Conservation (phyloP, 2,329 filamentous ascomycete genomes). For the Penicillium olsonii region DNA sequence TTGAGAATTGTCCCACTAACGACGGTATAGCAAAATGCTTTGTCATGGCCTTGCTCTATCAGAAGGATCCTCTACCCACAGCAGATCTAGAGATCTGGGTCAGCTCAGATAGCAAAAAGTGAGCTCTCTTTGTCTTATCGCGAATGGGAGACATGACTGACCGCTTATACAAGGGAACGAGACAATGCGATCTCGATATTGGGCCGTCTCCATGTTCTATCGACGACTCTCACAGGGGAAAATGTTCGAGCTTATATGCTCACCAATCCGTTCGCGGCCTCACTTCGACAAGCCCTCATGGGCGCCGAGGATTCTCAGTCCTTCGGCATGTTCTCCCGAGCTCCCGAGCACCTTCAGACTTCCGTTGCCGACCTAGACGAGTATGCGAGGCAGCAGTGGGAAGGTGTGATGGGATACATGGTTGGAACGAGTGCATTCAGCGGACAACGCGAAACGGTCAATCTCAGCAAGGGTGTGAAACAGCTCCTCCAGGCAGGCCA, state of each 20-base stretch:
- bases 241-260: constrained; percentile 72
- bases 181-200: constrained; percentile 82
- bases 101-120: constrained; percentile 64
- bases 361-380: constrained; percentile 75
- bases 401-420: constrained; percentile 93
- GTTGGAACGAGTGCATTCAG: constrained; percentile 61
- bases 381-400: constrained; percentile 88
- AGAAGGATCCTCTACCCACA: constrained; percentile 76
- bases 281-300: constrained; percentile 81
- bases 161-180: constrained; percentile 60
- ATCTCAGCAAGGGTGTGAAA: constrained; percentile 76
- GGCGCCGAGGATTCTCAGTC: constrained; percentile 83
- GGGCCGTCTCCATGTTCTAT: constrained; percentile 81
- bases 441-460: constrained; percentile 47
- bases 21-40: constrained; percentile 75
- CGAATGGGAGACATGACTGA: neutral
- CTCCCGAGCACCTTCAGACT: constrained; percentile 63
- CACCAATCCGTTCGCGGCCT: constrained; percentile 77
- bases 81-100: constrained; percentile 85
- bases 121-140: constrained; percentile 21
- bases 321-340: constrained; percentile 81
- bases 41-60: constrained; percentile 93
- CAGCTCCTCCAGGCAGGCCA: constrained; percentile 77
- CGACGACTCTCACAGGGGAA: constrained; percentile 61
- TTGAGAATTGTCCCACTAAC: constrained; percentile 9